A percentile compares a stretch with the other conserved stretches of the same genome.
These are phyloP conservation scores for Tolypocladium sp. DNA, from an alignment of 2,329 filamentous ascomycete species.

Conservation along the genomic window DNA sequence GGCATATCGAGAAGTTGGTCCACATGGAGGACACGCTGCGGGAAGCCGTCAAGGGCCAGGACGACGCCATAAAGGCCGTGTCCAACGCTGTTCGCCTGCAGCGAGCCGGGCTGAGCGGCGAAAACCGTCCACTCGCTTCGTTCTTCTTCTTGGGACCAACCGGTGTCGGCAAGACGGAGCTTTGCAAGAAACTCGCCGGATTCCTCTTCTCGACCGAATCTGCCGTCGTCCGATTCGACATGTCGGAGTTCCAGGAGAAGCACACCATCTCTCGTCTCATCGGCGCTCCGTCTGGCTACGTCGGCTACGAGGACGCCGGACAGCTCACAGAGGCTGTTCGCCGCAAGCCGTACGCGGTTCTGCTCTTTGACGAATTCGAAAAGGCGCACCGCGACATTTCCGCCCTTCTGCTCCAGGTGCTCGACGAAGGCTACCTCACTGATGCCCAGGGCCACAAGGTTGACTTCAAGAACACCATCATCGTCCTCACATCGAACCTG, in stretches of 20 bases:
- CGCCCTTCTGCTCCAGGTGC: conserved; percentile 80
- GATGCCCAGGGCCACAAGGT: conserved; percentile 94
- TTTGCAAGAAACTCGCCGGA: conserved; percentile 89
- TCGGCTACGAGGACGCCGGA: conserved; percentile 93
- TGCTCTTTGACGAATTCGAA: conserved; percentile 95
- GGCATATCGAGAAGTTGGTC: conserved; percentile 89
- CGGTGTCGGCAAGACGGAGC: conserved; percentile 92
- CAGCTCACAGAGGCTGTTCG: conserved; percentile 93
- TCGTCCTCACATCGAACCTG: conserved; percentile 91
- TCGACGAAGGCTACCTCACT: conserved; percentile 93
- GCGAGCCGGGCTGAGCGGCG: conserved; percentile 80
- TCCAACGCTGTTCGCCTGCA: conserved; percentile 91
- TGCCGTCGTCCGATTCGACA: conserved; percentile 90
- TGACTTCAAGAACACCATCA: conserved; percentile 93
- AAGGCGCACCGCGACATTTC: conserved; percentile 96
- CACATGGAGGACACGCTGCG: conserved; percentile 89
- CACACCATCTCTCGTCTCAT: conserved; percentile 92
- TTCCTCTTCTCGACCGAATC: conserved; percentile 91
- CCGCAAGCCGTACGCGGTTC: conserved; percentile 87
- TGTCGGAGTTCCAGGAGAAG: conserved; percentile 97
- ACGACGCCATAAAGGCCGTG: conserved; percentile 85
- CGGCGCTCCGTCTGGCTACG: conserved; percentile 86
- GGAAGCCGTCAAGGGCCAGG: conserved; percentile 80
- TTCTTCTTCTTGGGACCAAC: conserved; percentile 98
- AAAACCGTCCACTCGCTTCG: conserved; percentile 83